Evolutionary conservation across 2,329 filamentous ascomycete species (phyloP).

Genomic region (Helicocarpus griseus): DNA sequence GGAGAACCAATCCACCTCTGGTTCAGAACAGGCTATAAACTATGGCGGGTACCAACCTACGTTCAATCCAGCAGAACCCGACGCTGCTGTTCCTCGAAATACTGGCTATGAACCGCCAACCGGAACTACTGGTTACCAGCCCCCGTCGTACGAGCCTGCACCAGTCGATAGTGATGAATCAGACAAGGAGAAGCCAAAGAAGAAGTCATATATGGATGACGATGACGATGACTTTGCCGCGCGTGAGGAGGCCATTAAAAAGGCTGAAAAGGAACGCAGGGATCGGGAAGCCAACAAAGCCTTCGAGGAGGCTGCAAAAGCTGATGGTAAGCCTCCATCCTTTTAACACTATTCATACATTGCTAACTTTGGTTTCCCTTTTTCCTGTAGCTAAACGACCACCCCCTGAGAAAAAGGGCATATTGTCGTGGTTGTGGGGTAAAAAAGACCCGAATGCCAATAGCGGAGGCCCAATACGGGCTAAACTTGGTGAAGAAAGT

Average conservation of each 20-base stretch:
- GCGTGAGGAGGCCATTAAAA: constrained; percentile 42
- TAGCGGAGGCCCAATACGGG: constrained; percentile 57
- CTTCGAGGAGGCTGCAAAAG: constrained; percentile 72
- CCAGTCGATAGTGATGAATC: constrained; percentile 44
- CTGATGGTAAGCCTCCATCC: constrained; percentile 41
- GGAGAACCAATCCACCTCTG: constrained; percentile 24
- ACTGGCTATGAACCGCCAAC: constrained; percentile 28
- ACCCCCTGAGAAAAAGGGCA: constrained; percentile 45
- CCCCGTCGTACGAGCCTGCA: constrained; percentile 23
- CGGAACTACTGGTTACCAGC: constrained; percentile 17
- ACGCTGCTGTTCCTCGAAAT: constrained; percentile 7
- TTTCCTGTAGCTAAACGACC: constrained; percentile 26
- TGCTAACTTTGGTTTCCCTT: constrained; percentile 38
- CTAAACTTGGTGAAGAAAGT: constrained; percentile 88
- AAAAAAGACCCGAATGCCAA: constrained; percentile 53
- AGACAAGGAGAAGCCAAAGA: constrained; percentile 53
- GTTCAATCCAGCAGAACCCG: neutral
- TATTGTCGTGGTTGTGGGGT: constrained; percentile 80
- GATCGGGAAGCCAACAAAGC: constrained; percentile 76
- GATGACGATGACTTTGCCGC: constrained; percentile 59
- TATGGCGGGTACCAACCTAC: neutral
- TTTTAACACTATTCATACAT: neutral
- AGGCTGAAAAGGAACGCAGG: constrained; percentile 55
- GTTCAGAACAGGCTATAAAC: constrained; percentile 4
- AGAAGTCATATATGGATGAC: constrained; percentile 73